Conservation (phyloP, 2,329 filamentous ascomycete species). For the Ophiostoma ulmi region DNA sequence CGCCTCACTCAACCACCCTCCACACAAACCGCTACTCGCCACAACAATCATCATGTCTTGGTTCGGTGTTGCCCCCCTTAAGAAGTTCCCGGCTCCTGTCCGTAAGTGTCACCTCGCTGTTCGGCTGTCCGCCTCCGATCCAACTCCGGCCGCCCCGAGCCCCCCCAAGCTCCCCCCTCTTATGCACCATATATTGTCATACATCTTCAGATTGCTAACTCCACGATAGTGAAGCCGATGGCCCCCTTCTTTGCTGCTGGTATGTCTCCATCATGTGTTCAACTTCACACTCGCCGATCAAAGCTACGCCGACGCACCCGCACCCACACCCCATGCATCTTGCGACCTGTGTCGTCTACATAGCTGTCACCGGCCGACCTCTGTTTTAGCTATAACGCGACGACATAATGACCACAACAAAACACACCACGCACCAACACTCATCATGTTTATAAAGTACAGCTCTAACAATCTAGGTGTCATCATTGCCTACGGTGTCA, state of each 20-base stretch:
- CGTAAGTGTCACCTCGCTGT: conserved; percentile 51
- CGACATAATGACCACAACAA: not conserved
- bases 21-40: conserved; percentile 40
- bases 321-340: not conserved
- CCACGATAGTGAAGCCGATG: conserved; percentile 71
- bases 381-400: not conserved
- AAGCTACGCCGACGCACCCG: not conserved
- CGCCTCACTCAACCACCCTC: not conserved
- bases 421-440: not conserved
- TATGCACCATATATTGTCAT: not conserved
- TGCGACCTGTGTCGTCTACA: not conserved
- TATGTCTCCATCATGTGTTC: conserved; percentile 46
- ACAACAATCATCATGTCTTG: conserved; percentile 61
- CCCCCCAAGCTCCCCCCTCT: not conserved
- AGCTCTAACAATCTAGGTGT: conserved; percentile 53
- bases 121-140: conserved; percentile 32
- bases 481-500: conserved; percentile 87
- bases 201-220: conserved; percentile 15
- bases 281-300: not conserved
- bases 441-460: not conserved
- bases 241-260: conserved; percentile 91
- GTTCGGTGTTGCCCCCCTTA: conserved; percentile 60
- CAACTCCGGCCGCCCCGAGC: not conserved
- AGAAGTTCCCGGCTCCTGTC: conserved; percentile 76
- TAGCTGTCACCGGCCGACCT: not conserved